Conservation (phyloP, 805 yeast genomes). For the Suhomyces canberraensis region DNA sequence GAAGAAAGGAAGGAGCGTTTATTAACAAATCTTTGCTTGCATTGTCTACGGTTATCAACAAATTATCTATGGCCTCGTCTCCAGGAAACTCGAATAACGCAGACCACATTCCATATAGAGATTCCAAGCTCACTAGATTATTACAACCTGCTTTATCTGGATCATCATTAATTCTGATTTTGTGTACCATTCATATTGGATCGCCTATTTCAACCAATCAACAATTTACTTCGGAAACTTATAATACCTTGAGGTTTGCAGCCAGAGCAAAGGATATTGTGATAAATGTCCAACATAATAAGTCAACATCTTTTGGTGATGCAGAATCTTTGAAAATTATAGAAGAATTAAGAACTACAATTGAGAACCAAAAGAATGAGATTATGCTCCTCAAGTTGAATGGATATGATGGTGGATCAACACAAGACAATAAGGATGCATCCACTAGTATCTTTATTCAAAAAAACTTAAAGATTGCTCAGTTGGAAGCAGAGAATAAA, state of each 20-base stretch:
- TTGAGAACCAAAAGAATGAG: constrained; percentile 61
- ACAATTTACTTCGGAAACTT: constrained; percentile 67
- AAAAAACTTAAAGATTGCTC: constrained; percentile 11
- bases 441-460: constrained; percentile 6
- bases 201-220: constrained; percentile 26
- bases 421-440: neutral
- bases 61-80: constrained; percentile 46
- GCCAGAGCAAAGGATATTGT: constrained; percentile 87
- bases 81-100: constrained; percentile 12
- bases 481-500: constrained; percentile 58
- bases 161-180: constrained; percentile 72
- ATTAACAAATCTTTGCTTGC: constrained; percentile 90
- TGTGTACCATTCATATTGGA: constrained; percentile 82
- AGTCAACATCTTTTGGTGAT: constrained; percentile 33
- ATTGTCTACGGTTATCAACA: constrained; percentile 86
- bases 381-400: constrained; percentile 29
- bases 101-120: constrained; percentile 87
- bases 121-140: constrained; percentile 84
- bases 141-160: constrained; percentile 93
- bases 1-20: constrained; percentile 90
- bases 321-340: constrained; percentile 43
- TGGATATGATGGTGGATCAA: neutral
- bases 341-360: constrained; percentile 52
- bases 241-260: constrained; percentile 86
- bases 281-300: constrained; percentile 59